These are phyloP conservation scores for Cynara cardunculus DNA, from an alignment of 129 eudicot genomes.

Conservation along the genomic window DNA sequence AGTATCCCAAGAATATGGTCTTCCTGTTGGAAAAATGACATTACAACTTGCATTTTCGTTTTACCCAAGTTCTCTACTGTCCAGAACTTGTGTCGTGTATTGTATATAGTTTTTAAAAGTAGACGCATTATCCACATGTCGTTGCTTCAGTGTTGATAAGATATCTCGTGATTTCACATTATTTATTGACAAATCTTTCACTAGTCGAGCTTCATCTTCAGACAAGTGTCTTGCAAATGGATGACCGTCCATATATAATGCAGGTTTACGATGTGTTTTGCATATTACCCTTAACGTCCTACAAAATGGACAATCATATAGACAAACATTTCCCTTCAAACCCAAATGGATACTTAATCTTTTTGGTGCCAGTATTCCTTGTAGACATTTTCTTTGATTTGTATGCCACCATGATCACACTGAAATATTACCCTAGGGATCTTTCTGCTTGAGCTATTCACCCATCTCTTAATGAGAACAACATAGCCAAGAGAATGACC, in stretches of 20 bases:
- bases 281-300: neutral
- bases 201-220: too few relatives aligned
- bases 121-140: too few relatives aligned
- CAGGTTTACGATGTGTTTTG: neutral
- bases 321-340: neutral
- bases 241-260: neutral
- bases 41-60: too few relatives aligned
- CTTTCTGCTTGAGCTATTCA: neutral
- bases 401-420: neutral
- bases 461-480: neutral
- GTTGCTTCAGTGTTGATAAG: too few relatives aligned
- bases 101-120: too few relatives aligned
- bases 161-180: too few relatives aligned
- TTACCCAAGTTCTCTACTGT: too few relatives aligned
- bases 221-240: too few relatives aligned
- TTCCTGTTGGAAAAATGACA: too few relatives aligned
- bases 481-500: neutral
- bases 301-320: neutral
- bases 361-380: neutral
- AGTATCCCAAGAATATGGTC: too few relatives aligned
- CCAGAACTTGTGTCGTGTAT: too few relatives aligned
- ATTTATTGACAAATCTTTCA: too few relatives aligned
- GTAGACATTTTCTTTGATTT: neutral
- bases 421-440: neutral
- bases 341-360: neutral